Conservation (phyloP, 805 yeast genomes). For the Ogataea naganishii region DNA sequence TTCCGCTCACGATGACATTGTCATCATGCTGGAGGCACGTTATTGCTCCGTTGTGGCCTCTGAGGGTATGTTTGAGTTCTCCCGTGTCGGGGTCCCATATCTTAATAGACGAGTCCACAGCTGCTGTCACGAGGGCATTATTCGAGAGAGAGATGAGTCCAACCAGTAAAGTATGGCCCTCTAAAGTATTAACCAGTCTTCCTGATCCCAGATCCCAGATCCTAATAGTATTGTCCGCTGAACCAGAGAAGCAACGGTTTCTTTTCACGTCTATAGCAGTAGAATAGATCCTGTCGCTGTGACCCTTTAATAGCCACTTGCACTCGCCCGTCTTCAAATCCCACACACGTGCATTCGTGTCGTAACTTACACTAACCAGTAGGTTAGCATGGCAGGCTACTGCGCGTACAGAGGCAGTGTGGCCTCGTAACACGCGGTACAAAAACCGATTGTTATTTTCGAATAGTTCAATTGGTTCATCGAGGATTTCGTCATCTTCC, state of each 20-base stretch:
- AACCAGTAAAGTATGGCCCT: conserved; percentile 85
- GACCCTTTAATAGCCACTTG: conserved; percentile 69
- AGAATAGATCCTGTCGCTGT: conserved; percentile 81
- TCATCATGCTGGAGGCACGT: conserved; percentile 91
- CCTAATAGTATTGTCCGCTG: conserved; percentile 81
- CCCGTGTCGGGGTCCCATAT: conserved; percentile 88
- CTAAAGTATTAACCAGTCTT: conserved; percentile 54
- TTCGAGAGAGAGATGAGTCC: conserved; percentile 77
- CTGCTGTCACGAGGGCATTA: conserved; percentile 80
- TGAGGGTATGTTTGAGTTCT: conserved; percentile 53
- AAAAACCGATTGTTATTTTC: conserved; percentile 52
- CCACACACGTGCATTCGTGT: conserved; percentile 88
- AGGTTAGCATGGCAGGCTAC: conserved; percentile 80
- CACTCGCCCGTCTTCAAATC: conserved; percentile 70
- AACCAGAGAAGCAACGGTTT: conserved; percentile 80
- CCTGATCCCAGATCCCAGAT: conserved; percentile 88
- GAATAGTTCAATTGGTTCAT: conserved; percentile 26
- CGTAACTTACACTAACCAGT: conserved; percentile 86
- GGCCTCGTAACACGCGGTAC: conserved; percentile 64
- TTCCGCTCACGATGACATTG: conserved; percentile 78
- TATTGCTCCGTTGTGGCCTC: conserved; percentile 81
- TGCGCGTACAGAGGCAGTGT: conserved; percentile 74
- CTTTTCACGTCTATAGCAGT: conserved; percentile 72
- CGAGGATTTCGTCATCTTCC: conserved; percentile 26
- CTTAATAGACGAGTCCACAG: conserved; percentile 87